Percentiles rank a stretch among this genome's conserved stretches.
phyloP scores from a whole-genome alignment of 306 rosid genomes.

The Quercus wislizeni region DNA sequence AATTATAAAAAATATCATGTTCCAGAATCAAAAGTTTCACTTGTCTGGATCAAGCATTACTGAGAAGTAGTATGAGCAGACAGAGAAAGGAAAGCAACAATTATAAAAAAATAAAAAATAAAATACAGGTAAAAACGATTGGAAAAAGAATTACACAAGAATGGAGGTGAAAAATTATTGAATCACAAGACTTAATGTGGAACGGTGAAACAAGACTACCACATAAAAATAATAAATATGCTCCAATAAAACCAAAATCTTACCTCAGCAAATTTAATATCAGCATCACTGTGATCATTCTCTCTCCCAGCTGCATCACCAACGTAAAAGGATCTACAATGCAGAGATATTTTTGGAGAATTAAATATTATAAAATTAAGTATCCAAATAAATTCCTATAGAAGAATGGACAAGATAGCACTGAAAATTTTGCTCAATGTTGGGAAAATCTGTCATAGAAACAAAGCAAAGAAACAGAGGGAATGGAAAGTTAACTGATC shows the following conservation, averaged over 20 bases:
- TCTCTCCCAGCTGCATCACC: slow-evolving; percentile 97
- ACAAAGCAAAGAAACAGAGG: slow-evolving; percentile 2
- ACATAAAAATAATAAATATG: not conserved
- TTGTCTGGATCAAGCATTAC: not conserved
- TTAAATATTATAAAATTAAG: not conserved
- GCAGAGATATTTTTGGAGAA: slow-evolving; percentile 20
- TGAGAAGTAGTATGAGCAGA: not conserved
- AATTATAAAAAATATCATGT: not conserved
- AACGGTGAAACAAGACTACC: not conserved
- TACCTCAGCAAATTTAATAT: slow-evolving; percentile 86
- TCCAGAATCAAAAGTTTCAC: not conserved
- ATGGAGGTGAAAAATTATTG: not conserved
- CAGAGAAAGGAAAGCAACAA: no score
- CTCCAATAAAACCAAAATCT: not conserved
- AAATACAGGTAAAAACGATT: not conserved
- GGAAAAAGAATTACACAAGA: not conserved
- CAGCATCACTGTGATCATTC: slow-evolving; percentile 88
- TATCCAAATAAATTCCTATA: not conserved
- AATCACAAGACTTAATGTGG: not conserved
- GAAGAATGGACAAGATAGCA: slow-evolving; percentile 9
- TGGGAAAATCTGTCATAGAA: not conserved
- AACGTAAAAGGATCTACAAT: slow-evolving; percentile 79
- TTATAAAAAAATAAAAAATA: not conserved
- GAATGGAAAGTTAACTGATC: slow-evolving; percentile 59
- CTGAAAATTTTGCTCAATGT: not conserved